Conservation (phyloP, 2,329 filamentous ascomycete genomes). For the Pseudogymnoascus sp. region DNA sequence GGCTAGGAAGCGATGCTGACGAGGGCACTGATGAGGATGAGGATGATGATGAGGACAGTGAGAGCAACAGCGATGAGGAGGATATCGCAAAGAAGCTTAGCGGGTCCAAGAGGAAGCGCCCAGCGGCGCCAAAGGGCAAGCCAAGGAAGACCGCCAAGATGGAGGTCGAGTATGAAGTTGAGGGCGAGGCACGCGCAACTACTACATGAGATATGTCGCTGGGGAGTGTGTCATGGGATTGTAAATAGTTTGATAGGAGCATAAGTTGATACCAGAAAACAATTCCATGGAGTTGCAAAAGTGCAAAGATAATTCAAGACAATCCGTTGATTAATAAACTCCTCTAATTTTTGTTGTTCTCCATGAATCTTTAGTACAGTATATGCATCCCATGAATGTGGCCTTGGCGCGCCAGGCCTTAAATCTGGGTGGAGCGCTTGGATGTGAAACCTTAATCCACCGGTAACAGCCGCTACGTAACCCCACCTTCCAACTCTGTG, state of each 20-base stretch:
- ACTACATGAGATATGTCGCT: slow-evolving; percentile 23
- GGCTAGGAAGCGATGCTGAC: slow-evolving; percentile 64
- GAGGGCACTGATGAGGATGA: slow-evolving; percentile 39
- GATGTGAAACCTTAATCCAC: slow-evolving; percentile 6
- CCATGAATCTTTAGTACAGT: neutral
- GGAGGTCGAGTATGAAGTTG: slow-evolving; percentile 73
- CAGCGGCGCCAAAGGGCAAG: slow-evolving; percentile 24
- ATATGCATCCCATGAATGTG: slow-evolving; percentile 1
- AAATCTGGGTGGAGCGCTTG: slow-evolving; percentile 1
- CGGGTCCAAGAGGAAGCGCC: slow-evolving; percentile 38
- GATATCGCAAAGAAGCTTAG: slow-evolving; percentile 38
- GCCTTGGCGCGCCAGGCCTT: slow-evolving; percentile 3
- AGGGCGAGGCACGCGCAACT: slow-evolving; percentile 38
- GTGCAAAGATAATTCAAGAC: neutral
- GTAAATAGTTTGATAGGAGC: neutral
- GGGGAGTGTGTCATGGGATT: neutral
- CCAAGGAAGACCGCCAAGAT: slow-evolving; percentile 47
- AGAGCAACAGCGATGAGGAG: slow-evolving; percentile 43
- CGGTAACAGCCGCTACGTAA: slow-evolving; percentile 5
- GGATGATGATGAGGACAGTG: slow-evolving; percentile 45
- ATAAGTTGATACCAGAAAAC: slow-evolving; percentile 7
- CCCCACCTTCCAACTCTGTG: slow-evolving; percentile 5
- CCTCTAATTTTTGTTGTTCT: neutral
- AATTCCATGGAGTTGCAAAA: neutral
- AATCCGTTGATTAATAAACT: neutral